Percentiles rank a stretch among this genome's conserved stretches.
Conservation (phyloP, 2,329 filamentous ascomycete species). For the Akanthomyces dipterigenus region DNA sequence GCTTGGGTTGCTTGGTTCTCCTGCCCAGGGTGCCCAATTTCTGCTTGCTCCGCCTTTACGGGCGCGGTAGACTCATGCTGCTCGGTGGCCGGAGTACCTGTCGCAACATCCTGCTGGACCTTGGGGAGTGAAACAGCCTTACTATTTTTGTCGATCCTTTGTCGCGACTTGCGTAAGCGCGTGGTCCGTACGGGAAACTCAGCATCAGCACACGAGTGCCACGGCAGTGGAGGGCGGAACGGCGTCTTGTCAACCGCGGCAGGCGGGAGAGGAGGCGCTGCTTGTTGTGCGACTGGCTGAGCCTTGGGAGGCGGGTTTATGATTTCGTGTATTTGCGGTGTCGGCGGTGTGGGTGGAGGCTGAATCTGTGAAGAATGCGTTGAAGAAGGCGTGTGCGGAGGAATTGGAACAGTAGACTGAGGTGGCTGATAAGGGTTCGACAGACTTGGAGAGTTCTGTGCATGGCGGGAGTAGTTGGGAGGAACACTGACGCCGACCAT, state of each 20-base stretch:
- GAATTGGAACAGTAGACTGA: conserved; percentile 34
- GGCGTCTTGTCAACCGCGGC: conserved; percentile 15
- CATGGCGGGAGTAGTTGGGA: conserved; percentile 42
- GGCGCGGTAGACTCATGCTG: not conserved
- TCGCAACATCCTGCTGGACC: conserved; percentile 29
- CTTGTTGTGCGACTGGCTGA: conserved; percentile 6
- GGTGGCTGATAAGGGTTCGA: conserved; percentile 52
- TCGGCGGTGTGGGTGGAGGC: conserved; percentile 40
- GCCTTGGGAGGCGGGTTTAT: conserved; percentile 19
- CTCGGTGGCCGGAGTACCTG: conserved; percentile 4
- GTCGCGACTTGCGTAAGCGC: conserved; percentile 37
- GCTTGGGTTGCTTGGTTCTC: not conserved
- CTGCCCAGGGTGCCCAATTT: not conserved
- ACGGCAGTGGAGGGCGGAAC: conserved; percentile 50
- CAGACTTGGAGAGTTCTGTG: conserved; percentile 46
- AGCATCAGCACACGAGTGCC: conserved; percentile 45
- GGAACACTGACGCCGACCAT: conserved; percentile 41
- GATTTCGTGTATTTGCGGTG: conserved; percentile 32
- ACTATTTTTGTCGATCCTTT: conserved; percentile 29
- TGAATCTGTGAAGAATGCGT: conserved; percentile 39
- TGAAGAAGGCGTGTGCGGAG: conserved; percentile 47
- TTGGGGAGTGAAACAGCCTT: conserved; percentile 36
- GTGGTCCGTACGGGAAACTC: conserved; percentile 40
- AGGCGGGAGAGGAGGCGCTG: conserved; percentile 3
- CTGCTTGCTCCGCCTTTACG: not conserved